Conservation (phyloP, 139 green algal genomes). For the Coelastrella sp. region DNA sequence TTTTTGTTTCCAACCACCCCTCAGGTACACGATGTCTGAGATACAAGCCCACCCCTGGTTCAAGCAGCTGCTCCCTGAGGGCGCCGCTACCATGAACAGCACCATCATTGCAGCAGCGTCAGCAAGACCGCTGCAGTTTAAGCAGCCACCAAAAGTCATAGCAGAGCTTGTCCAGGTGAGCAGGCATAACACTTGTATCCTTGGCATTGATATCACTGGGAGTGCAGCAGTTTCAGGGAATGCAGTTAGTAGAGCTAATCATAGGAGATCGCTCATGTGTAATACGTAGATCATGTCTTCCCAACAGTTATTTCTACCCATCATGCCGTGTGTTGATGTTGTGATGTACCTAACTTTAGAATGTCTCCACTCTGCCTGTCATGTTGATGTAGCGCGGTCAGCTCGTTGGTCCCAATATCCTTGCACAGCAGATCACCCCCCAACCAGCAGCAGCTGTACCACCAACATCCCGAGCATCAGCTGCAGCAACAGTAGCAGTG, state of each 20-base stretch:
- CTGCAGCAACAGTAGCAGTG: background rate
- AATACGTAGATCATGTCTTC: too few relatives aligned
- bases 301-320: too few relatives aligned
- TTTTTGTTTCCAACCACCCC: background rate
- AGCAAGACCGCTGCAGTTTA: background rate
- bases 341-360: too few relatives aligned
- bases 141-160: constrained; percentile 37
- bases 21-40: constrained; percentile 49
- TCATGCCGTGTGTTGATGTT: too few relatives aligned
- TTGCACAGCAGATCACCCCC: background rate
- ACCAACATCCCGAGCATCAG: background rate
- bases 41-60: constrained; percentile 70
- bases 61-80: constrained; percentile 55
- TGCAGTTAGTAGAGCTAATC: too few relatives aligned
- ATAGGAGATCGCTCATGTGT: too few relatives aligned
- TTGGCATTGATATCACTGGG: too few relatives aligned
- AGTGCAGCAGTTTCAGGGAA: too few relatives aligned
- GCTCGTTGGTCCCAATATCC: background rate
- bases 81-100: constrained; percentile 58
- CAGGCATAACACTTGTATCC: background rate
- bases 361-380: too few relatives aligned
- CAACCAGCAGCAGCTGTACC: too few relatives aligned
- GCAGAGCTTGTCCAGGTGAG: constrained; percentile 40
- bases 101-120: constrained; percentile 32
- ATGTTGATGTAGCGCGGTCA: constrained; percentile 6